These are phyloP conservation scores for Silene vulgaris DNA, from an alignment of 179 eudicot genomes.

Conservation along the genomic window DNA sequence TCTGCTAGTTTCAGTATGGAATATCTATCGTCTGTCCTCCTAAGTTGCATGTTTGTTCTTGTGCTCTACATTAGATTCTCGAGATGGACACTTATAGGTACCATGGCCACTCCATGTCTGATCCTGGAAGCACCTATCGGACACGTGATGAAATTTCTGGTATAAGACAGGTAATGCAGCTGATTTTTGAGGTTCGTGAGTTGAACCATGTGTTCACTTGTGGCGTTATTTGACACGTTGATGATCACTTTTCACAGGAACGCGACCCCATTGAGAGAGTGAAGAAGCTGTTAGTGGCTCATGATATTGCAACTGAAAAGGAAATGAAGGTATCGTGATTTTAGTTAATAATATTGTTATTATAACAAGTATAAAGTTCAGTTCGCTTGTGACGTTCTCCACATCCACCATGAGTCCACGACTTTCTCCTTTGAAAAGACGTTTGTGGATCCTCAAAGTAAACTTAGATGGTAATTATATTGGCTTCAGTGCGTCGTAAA, in stretches of 20 bases:
- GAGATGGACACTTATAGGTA: slow-evolving; percentile 99
- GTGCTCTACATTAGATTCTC: slow-evolving; percentile 53
- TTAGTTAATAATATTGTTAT: background rate
- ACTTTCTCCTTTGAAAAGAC: background rate
- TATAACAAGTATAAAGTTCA: background rate
- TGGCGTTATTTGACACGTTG: background rate
- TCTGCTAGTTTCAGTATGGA: background rate
- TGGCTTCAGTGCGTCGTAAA: background rate
- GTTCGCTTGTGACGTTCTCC: background rate
- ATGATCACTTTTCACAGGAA: slow-evolving; percentile 43
- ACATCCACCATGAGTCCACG: background rate
- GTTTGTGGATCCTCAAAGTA: background rate
- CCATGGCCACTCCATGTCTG: slow-evolving; percentile 99
- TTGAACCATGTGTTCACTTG: background rate
- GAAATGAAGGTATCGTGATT: slow-evolving; percentile 62
- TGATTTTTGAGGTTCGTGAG: background rate
- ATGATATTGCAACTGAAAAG: slow-evolving; percentile 76
- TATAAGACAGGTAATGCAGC: slow-evolving; percentile 64
- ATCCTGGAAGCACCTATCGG: slow-evolving; percentile 97
- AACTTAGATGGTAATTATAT: no score
- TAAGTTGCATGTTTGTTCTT: background rate
- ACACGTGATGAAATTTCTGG: slow-evolving; percentile 94
- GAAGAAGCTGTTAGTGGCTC: slow-evolving; percentile 63
- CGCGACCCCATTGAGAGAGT: slow-evolving; percentile 95
- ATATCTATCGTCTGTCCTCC: background rate